Conservation (phyloP, 768 basidiomycete genomes). For the Termitomyces sp. region DNA sequence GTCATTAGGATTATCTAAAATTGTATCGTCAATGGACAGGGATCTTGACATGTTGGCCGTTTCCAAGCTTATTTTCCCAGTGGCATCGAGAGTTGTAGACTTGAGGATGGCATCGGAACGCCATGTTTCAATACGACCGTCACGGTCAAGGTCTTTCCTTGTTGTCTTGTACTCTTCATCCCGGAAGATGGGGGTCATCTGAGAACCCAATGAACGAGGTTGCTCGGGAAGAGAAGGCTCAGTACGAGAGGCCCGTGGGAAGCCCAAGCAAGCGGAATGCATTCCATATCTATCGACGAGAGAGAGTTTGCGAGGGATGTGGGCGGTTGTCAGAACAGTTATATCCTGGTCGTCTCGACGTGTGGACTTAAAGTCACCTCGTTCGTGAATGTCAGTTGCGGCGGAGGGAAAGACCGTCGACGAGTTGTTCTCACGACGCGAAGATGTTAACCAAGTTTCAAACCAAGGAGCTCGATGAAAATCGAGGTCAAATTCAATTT, state of each 20-base stretch:
- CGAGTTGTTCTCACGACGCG: conserved; percentile 32
- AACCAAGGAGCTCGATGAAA: conserved; percentile 73
- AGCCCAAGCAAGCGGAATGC: conserved; percentile 31
- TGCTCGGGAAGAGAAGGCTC: conserved; percentile 23
- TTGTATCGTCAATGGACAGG: conserved; percentile 27
- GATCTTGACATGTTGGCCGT: conserved; percentile 47
- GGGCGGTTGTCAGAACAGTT: conserved; percentile 33
- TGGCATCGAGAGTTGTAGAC: conserved; percentile 42
- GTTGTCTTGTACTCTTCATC: conserved; percentile 50
- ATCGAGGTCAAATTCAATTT: conserved; percentile 87
- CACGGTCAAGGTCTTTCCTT: conserved; percentile 50
- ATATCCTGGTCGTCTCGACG: conserved; percentile 35
- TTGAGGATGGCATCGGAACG: conserved; percentile 49
- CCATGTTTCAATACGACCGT: conserved; percentile 62
- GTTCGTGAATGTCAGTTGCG: conserved; percentile 39
- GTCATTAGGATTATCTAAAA: conserved; percentile 23
- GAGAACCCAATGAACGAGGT: conserved; percentile 16
- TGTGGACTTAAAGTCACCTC: conserved; percentile 49
- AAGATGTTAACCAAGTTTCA: conserved; percentile 57
- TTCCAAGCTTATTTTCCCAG: conserved; percentile 45
- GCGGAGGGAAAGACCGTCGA: conserved; percentile 30
- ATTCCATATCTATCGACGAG: conserved; percentile 61
- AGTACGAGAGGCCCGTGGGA: conserved; percentile 19
- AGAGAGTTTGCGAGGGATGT: conserved; percentile 62
- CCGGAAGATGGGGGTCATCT: conserved; percentile 54